A percentile compares a stretch with the other conserved stretches of the same genome.
phyloP scores from a whole-genome alignment of 2,329 filamentous ascomycete genomes.

The Diaporthe vaccinii region DNA sequence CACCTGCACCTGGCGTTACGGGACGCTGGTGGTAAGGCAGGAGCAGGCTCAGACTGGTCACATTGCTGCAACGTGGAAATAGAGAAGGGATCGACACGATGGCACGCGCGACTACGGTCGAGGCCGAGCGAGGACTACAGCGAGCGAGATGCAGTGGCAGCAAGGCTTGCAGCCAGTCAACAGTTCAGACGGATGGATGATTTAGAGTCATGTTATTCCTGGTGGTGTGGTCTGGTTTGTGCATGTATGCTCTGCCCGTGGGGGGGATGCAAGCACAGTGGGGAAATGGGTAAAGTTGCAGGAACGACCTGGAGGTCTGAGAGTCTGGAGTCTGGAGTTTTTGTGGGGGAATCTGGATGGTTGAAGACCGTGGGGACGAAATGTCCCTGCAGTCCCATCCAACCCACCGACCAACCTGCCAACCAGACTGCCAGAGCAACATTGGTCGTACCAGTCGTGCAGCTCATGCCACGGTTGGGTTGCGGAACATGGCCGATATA shows the following conservation, averaged over 20 bases:
- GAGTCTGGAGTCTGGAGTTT: no score
- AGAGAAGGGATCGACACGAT: constrained; percentile 2
- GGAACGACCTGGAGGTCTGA: constrained; percentile 4
- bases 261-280: not conserved
- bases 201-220: not conserved
- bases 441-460: not conserved
- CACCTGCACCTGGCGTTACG: not conserved
- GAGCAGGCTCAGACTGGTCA: not conserved
- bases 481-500: constrained; percentile 24
- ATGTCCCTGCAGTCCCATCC: not conserved
- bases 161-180: not conserved
- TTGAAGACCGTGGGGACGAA: not conserved
- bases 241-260: not conserved
- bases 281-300: not conserved
- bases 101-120: not conserved
- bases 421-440: not conserved
- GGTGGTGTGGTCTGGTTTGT: not conserved
- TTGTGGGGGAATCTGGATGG: constrained; percentile 1
- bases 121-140: not conserved
- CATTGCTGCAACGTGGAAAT: constrained; percentile 11
- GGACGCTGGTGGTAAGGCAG: not conserved
- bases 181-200: not conserved
- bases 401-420: not conserved
- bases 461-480: not conserved
- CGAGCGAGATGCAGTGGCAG: not conserved